phyloP scores from a whole-genome alignment of 2,329 filamentous ascomycete genomes.

The Fusarium avenaceum region DNA sequence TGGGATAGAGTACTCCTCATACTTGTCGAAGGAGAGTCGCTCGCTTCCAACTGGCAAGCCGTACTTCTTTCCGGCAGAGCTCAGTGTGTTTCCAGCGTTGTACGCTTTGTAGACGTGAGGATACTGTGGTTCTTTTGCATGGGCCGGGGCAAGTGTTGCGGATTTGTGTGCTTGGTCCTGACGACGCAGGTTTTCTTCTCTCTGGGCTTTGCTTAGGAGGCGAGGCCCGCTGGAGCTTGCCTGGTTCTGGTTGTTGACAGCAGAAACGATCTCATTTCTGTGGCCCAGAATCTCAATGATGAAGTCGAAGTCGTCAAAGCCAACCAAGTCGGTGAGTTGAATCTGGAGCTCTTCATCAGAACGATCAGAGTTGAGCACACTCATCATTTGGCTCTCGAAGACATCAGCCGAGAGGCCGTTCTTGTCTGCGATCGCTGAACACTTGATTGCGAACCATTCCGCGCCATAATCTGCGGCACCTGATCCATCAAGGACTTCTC shows the following conservation, averaged over 20 bases:
- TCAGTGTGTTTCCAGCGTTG: constrained; percentile 87
- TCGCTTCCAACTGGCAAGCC: constrained; percentile 82
- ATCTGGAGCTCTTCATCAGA: constrained; percentile 92
- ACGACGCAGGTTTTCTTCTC: constrained; percentile 81
- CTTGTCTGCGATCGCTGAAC: constrained; percentile 74
- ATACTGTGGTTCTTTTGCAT: constrained; percentile 81
- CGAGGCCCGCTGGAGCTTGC: constrained; percentile 58
- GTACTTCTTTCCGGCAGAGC: constrained; percentile 83
- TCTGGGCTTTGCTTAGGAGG: constrained; percentile 80
- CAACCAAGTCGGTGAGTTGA: constrained; percentile 87
- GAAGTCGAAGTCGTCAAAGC: constrained; percentile 93
- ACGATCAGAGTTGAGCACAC: constrained; percentile 75
- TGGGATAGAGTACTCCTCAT: constrained; percentile 91
- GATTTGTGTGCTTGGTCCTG: constrained; percentile 89
- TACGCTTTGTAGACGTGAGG: constrained; percentile 93
- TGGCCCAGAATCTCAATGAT: constrained; percentile 90
- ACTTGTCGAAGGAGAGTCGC: constrained; percentile 78
- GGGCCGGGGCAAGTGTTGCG: constrained; percentile 76
- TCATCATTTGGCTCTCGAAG: constrained; percentile 82
- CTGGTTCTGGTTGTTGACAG: constrained; percentile 53
- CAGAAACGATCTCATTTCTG: constrained; percentile 74
- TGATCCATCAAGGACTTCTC: constrained; percentile 49
- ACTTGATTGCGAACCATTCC: constrained; percentile 80
- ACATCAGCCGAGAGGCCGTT: constrained; percentile 76
- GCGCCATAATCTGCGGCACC: constrained; percentile 62